These are phyloP conservation scores for Elsinoe ampelina DNA, from an alignment of 2,329 filamentous ascomycete genomes.

Conservation along the genomic window DNA sequence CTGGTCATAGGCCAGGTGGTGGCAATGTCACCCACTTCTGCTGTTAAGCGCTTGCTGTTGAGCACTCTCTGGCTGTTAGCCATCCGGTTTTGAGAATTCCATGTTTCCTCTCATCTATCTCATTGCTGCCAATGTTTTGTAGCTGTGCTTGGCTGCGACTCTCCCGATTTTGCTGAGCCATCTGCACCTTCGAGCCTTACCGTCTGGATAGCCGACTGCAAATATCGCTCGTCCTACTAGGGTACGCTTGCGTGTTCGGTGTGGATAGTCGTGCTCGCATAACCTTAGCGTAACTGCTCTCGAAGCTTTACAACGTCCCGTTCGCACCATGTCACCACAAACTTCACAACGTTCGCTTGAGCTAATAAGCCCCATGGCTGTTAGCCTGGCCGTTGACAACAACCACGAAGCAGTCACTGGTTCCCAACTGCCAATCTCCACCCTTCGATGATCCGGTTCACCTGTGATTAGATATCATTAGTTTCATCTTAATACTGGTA, in stretches of 20 bases:
- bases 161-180: no score
- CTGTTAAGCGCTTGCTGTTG: background rate
- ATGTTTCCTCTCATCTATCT: background rate
- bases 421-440: background rate
- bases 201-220: no score
- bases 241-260: no score
- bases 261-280: no score
- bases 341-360: background rate
- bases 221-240: no score
- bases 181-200: no score
- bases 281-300: no score
- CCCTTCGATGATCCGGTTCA: background rate
- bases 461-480: background rate
- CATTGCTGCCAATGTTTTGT: background rate
- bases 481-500: background rate
- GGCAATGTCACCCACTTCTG: conserved; percentile 10
- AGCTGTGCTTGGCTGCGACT: no score
- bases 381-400: background rate
- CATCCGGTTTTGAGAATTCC: background rate
- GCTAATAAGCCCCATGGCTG: background rate
- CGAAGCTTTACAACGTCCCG: background rate
- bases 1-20: background rate
- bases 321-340: background rate
- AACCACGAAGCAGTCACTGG: background rate
- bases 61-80: background rate